Evolutionary conservation across 1,284 basidiomycete species (phyloP), one percentile per base, ranked within the genome.

Genomic region (Trichosporon asahii): DNA sequence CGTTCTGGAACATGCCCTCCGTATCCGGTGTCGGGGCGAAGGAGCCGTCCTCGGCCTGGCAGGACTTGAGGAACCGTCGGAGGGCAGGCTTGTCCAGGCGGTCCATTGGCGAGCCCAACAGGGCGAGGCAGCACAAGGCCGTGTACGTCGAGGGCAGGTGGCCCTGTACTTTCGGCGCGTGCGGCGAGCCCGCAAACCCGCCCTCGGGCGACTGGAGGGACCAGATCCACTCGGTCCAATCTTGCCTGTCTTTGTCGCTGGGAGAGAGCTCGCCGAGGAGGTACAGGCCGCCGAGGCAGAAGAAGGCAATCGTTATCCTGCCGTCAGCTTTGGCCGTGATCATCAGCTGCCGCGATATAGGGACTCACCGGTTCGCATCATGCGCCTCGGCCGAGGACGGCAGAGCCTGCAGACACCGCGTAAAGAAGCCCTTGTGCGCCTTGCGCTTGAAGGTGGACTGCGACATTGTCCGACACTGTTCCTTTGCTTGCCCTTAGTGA

Each of bases 81-180:
- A 96, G 82, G 0, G 89, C 91, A 1, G 81, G 49, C 60, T 89
- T 85, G 77, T 96, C 88, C 21, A 96, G 85, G 64, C 84, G 83
- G 57, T 86, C 82, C 74, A 94, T 90, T 74, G 92, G 89, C 75
- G 94, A 93, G n/a, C 90, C 87, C 7, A 97, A 86, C 71, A 96
- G 90, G 0, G 91, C 89, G 3, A 97, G 88, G 0, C 88, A 87
- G 1, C 95, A 84, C 2, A 97, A 80, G 0, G 94, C 92, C 0
- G 93, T 93, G 78, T 97, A 97, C 8, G 94, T 94, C 87, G 94
- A 92, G 69, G 95, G 93, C n/a, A 96, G 85, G 80, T 96, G 91
- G 0, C 92, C 90, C 80, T 6, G 7, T 9, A 85, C 83, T 65
- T 44, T 78, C 4, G 75, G 87, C 86, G 90, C 89, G 75, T 88